Percentiles rank a stretch among this genome's conserved stretches.
These are phyloP conservation scores for Cystofilobasidium capitatum DNA, from an alignment of 768 basidiomycete species.

Conservation along the genomic window DNA sequence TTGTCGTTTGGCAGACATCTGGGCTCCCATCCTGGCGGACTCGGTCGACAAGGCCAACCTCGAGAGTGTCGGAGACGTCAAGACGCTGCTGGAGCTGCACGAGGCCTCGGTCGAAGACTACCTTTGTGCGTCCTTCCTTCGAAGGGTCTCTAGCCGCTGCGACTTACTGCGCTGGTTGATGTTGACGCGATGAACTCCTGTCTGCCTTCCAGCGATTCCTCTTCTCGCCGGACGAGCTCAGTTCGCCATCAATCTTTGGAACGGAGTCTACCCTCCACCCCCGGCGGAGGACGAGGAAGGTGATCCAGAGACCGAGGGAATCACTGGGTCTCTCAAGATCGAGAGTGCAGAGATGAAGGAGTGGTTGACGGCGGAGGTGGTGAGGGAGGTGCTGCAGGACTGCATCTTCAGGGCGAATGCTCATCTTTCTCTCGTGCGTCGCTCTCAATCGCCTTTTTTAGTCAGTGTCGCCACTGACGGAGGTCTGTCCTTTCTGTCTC, in stretches of 20 bases:
- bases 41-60: conserved; percentile 46
- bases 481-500: conserved; percentile 37
- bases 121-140: conserved; percentile 51
- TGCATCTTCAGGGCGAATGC: conserved; percentile 51
- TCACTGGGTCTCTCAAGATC: conserved; percentile 17
- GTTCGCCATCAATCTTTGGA: conserved; percentile 44
- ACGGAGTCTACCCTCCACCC: not conserved
- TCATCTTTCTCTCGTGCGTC: conserved; percentile 56
- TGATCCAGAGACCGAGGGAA: conserved; percentile 41
- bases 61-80: conserved; percentile 47
- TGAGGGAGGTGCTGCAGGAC: conserved; percentile 48
- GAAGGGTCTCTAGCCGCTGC: conserved; percentile 3
- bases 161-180: conserved; percentile 28
- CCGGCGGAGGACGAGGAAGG: conserved; percentile 33
- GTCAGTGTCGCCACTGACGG: not conserved
- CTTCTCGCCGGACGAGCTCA: conserved; percentile 60
- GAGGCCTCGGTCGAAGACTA: conserved; percentile 63
- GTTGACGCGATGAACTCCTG: not conserved
- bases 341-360: conserved; percentile 35
- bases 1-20: conserved; percentile 49
- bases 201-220: conserved; percentile 53
- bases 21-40: conserved; percentile 57
- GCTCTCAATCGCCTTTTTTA: not conserved
- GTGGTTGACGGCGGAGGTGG: conserved; percentile 58
- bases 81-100: conserved; percentile 55